Percentiles rank a stretch among this genome's conserved stretches.
phyloP scores from a whole-genome alignment of 1,139 yeast genomes.

The Protomyces inundatus region DNA sequence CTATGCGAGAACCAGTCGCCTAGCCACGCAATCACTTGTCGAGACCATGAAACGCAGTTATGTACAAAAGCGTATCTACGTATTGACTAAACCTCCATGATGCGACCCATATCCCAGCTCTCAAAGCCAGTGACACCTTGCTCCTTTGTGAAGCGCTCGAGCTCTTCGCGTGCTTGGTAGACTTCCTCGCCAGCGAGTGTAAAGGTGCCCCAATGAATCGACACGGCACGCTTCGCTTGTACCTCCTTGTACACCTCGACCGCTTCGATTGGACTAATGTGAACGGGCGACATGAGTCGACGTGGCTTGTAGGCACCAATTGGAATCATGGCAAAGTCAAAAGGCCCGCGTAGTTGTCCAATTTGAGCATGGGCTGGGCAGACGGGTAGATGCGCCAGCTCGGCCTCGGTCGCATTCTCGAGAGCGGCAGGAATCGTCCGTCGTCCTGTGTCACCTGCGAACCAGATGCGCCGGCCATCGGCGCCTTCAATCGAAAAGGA shows the following conservation, averaged over 20 bases:
- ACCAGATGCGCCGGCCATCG: constrained; percentile 25
- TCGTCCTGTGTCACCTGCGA: constrained; percentile 74
- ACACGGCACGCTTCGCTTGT: constrained; percentile 60
- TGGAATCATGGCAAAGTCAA: constrained; percentile 67
- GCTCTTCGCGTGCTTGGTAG: constrained; percentile 63
- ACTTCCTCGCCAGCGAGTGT: constrained; percentile 79
- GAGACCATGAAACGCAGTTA: no score
- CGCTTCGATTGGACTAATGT: constrained; percentile 76
- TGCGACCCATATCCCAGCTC: constrained; percentile 20
- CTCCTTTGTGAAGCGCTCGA: constrained; percentile 32
- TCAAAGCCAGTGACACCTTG: constrained; percentile 12
- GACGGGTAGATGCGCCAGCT: constrained; percentile 22
- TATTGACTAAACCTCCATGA: constrained; percentile 4
- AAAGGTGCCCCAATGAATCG: constrained; percentile 96
- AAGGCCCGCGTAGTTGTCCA: constrained; percentile 56
- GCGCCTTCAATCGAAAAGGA: constrained; percentile 28
- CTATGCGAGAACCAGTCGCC: no score
- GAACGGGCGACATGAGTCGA: constrained; percentile 87
- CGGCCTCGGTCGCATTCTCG: constrained; percentile 23
- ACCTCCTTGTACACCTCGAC: constrained; percentile 61
- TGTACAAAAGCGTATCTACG: no score
- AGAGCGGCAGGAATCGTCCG: constrained; percentile 50
- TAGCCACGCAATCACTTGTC: no score
- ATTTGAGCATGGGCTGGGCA: constrained; percentile 50
- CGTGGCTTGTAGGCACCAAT: constrained; percentile 94